Conservation (phyloP, 2,329 filamentous ascomycete species). For the Beauveria medogensis region DNA sequence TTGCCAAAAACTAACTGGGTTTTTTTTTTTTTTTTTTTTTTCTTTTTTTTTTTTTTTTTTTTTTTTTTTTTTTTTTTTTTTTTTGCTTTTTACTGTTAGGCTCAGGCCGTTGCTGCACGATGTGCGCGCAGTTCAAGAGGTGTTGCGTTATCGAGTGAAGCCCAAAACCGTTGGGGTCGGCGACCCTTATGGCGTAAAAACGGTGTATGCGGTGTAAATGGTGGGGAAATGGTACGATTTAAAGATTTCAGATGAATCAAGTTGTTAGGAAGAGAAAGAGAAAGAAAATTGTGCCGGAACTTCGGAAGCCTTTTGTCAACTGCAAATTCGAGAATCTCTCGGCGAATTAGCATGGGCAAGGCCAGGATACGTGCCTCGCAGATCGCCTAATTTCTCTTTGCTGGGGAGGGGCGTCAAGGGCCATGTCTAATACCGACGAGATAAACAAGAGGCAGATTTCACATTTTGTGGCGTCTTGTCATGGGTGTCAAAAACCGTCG, state of each 20-base stretch:
- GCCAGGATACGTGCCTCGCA: not conserved
- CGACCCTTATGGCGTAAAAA: not conserved
- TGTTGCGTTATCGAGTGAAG: no score
- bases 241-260: not conserved
- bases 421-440: no score
- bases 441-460: no score
- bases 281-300: no score
- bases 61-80: no score
- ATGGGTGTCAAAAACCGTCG: no score
- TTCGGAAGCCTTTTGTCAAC: not conserved
- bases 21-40: no score
- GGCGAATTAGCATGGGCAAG: not conserved
- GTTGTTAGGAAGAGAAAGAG: not conserved
- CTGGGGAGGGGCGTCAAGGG: no score
- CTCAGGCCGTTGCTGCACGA: not conserved
- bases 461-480: no score
- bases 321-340: not conserved
- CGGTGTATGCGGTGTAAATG: not conserved
- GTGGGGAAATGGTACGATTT: not conserved
- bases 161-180: no score
- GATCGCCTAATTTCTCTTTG: not conserved
- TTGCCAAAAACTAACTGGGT: no score
- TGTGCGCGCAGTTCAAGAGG: not conserved
- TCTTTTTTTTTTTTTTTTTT: no score
- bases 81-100: not conserved